phyloP scores from a whole-genome alignment of 371 early-diverging fungal species.

The Zychaea mexicana region DNA sequence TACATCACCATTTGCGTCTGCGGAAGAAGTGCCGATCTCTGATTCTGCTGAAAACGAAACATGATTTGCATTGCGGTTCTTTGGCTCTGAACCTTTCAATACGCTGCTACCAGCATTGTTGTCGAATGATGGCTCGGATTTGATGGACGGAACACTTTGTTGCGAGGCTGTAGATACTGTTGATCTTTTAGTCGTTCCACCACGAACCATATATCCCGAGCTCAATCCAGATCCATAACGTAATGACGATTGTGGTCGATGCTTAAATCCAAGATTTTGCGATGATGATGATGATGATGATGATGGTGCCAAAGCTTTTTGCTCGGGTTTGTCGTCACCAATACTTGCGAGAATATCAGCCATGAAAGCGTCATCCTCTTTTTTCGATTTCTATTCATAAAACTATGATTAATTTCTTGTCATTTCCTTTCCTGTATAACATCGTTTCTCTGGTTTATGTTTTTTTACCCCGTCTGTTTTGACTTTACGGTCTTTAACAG shows the following conservation, averaged over 20 bases:
- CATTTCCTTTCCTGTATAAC: neutral
- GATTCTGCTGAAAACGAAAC: neutral
- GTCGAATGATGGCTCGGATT: neutral
- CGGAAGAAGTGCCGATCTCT: no score
- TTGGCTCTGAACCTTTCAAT: neutral
- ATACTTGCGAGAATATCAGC: conserved; percentile 25
- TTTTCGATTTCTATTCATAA: neutral
- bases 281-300: neutral
- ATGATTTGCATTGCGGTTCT: neutral
- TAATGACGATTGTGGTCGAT: neutral
- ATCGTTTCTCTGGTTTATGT: neutral
- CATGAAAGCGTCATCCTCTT: conserved; percentile 35
- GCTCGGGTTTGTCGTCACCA: neutral
- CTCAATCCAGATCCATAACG: neutral
- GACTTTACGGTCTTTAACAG: neutral
- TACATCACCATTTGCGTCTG: neutral
- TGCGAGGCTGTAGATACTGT: neutral
- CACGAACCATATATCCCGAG: neutral
- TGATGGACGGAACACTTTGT: neutral
- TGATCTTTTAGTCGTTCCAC: neutral
- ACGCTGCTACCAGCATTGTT: neutral
- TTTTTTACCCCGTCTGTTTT: conserved; percentile 5
- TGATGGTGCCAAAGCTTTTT: neutral
- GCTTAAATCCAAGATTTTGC: neutral
- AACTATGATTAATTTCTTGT: neutral